Percentiles rank a stretch among this genome's conserved stretches.
These are phyloP conservation scores for Dacryopinax primogenitus DNA, from an alignment of 768 basidiomycete species.

Conservation along the genomic window DNA sequence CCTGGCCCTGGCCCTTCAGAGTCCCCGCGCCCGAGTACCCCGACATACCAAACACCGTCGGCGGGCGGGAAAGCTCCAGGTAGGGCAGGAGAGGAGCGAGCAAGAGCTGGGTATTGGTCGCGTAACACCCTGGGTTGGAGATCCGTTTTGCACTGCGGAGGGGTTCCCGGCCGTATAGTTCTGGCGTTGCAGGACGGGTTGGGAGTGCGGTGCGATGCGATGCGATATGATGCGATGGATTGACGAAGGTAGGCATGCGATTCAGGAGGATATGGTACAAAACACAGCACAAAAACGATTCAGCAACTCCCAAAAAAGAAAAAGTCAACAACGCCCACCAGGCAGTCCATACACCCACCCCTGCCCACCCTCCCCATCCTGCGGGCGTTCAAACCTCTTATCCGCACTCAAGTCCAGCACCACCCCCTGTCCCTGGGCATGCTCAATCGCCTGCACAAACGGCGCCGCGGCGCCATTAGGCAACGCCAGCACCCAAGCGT, in stretches of 20 bases:
- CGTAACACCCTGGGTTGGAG: slow-evolving; percentile 96
- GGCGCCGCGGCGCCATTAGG: slow-evolving; percentile 97
- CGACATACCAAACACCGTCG: slow-evolving; percentile 83
- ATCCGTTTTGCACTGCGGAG: slow-evolving; percentile 68
- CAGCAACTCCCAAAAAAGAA: neutral
- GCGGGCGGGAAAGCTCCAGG: slow-evolving; percentile 44
- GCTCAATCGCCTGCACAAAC: slow-evolving; percentile 88
- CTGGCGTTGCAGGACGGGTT: slow-evolving; percentile 31
- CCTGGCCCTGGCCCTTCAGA: slow-evolving; percentile 45
- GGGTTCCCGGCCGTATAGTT: slow-evolving; percentile 65
- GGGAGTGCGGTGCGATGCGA: neutral
- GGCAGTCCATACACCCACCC: slow-evolving; percentile 97
- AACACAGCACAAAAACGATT: neutral
- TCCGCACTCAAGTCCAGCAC: slow-evolving; percentile 90
- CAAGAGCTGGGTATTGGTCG: slow-evolving; percentile 84
- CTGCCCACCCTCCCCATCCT: slow-evolving; percentile 25
- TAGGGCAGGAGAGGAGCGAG: slow-evolving; percentile 75
- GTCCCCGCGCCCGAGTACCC: slow-evolving; percentile 96
- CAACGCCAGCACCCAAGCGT: slow-evolving; percentile 97
- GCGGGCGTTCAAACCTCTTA: slow-evolving; percentile 91
- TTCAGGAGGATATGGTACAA: neutral
- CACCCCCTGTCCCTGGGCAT: slow-evolving; percentile 57
- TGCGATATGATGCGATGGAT: neutral
- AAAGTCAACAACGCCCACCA: slow-evolving; percentile 48
- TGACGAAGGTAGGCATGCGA: neutral